phyloP scores from a whole-genome alignment of 2,329 filamentous ascomycete genomes.

The Ascochyta clinopodiicola region DNA sequence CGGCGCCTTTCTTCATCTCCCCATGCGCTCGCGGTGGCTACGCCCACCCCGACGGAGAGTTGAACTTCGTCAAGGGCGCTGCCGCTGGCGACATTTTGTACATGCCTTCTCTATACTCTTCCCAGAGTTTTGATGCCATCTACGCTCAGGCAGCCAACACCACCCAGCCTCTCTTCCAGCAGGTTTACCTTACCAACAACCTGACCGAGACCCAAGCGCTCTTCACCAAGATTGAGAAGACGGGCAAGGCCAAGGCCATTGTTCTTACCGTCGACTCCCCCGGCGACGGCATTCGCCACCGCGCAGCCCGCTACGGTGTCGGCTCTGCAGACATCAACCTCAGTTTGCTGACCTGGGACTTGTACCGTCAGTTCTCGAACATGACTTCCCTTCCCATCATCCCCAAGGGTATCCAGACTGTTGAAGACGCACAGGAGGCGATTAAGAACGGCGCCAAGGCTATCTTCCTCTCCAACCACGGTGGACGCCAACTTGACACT shows the following conservation, averaged over 20 bases:
- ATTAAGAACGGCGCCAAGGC: slow-evolving; percentile 47
- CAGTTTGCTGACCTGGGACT: slow-evolving; percentile 43
- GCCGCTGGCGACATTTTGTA: slow-evolving; percentile 59
- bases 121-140: slow-evolving; percentile 44
- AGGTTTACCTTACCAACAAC: slow-evolving; percentile 49
- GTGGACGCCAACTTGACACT: slow-evolving; percentile 51
- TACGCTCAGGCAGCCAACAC: slow-evolving; percentile 30
- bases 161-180: slow-evolving; percentile 50
- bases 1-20: slow-evolving; percentile 62
- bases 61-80: slow-evolving; percentile 59
- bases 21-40: slow-evolving; percentile 51
- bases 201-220: slow-evolving; percentile 38
- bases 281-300: slow-evolving; percentile 47
- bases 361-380: slow-evolving; percentile 45
- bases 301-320: slow-evolving; percentile 42
- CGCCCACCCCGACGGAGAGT: slow-evolving; percentile 56
- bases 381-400: slow-evolving; percentile 49
- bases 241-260: slow-evolving; percentile 49
- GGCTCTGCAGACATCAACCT: slow-evolving; percentile 40
- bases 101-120: slow-evolving; percentile 51
- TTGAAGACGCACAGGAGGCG: slow-evolving; percentile 48
- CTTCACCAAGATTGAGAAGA: slow-evolving; percentile 40
- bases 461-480: slow-evolving; percentile 53
- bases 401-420: slow-evolving; percentile 51
- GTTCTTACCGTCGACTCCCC: slow-evolving; percentile 52